These are phyloP conservation scores for Clitopilus hobsonii DNA, from an alignment of 768 basidiomycete genomes.

Conservation along the genomic window DNA sequence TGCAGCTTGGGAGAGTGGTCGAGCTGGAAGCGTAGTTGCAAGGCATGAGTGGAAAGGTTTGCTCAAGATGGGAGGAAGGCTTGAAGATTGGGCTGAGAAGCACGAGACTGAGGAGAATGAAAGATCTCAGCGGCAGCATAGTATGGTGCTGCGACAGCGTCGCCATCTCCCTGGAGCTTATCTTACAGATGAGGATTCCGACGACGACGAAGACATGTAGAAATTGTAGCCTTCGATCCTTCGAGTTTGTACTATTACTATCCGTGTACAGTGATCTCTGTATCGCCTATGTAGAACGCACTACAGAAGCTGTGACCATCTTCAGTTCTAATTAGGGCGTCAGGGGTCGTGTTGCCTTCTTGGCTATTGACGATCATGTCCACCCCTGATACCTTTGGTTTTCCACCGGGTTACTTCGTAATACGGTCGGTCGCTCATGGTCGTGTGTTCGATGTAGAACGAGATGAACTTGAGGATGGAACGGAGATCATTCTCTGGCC, in stretches of 20 bases:
- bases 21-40: constrained; percentile 74
- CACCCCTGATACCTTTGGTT: constrained; percentile 33
- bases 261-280: too few species aligned
- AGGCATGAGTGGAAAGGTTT: constrained; percentile 97
- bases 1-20: constrained; percentile 75
- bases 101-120: constrained; percentile 13
- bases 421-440: constrained; percentile 50
- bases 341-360: neutral
- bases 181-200: constrained; percentile 7
- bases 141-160: neutral
- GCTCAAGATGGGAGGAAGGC: constrained; percentile 54
- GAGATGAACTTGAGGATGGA: constrained; percentile 53
- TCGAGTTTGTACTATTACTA: neutral
- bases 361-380: constrained; percentile 15
- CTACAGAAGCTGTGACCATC: neutral
- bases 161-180: constrained; percentile 18
- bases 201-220: constrained; percentile 8
- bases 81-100: constrained; percentile 78
- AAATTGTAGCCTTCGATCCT: constrained; percentile 1
- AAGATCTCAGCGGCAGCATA: neutral
- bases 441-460: constrained; percentile 54
- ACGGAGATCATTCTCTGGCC: constrained; percentile 63
- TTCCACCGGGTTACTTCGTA: constrained; percentile 59
- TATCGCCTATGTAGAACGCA: neutral
- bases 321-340: neutral